A percentile compares a stretch with the other conserved stretches of the same genome.
phyloP scores from a whole-genome alignment of 495 filamentous ascomycete genomes.

The Rhypophila decipiens region DNA sequence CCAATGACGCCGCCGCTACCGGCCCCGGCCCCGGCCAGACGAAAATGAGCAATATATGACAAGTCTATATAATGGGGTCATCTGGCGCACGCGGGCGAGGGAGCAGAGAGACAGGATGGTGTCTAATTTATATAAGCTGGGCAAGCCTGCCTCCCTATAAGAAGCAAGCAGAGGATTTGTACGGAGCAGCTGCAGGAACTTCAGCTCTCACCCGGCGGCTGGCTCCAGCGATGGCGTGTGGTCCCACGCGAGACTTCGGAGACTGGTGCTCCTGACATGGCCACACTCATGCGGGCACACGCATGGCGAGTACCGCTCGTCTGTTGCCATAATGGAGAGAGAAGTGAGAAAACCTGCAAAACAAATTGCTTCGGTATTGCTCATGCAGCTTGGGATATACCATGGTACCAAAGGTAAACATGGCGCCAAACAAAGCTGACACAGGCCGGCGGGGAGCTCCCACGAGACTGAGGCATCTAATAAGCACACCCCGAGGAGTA shows the following conservation, averaged over 20 bases:
- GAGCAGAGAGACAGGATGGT: slow-evolving; percentile 6
- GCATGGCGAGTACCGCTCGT: slow-evolving; percentile 1
- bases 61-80: neutral
- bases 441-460: too few species aligned
- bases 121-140: slow-evolving; percentile 21
- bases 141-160: slow-evolving; percentile 8
- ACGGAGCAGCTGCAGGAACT: slow-evolving; percentile 20
- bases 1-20: too few species aligned
- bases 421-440: too few species aligned
- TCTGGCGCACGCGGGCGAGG: neutral
- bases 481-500: too few species aligned
- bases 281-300: slow-evolving; percentile 7
- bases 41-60: neutral
- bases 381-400: slow-evolving; percentile 10
- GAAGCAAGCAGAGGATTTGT: slow-evolving; percentile 9
- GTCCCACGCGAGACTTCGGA: neutral
- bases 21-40: neutral
- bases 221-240: too few species aligned
- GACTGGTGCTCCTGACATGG: too few species aligned
- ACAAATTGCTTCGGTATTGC: slow-evolving; percentile 23
- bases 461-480: too few species aligned
- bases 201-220: slow-evolving; percentile 5
- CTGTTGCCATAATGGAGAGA: neutral
- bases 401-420: too few species aligned
- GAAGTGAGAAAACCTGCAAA: too few species aligned